Base-by-base conservation (phyloP, 805 yeast genomes). In the Ogataea minuta region DNA sequence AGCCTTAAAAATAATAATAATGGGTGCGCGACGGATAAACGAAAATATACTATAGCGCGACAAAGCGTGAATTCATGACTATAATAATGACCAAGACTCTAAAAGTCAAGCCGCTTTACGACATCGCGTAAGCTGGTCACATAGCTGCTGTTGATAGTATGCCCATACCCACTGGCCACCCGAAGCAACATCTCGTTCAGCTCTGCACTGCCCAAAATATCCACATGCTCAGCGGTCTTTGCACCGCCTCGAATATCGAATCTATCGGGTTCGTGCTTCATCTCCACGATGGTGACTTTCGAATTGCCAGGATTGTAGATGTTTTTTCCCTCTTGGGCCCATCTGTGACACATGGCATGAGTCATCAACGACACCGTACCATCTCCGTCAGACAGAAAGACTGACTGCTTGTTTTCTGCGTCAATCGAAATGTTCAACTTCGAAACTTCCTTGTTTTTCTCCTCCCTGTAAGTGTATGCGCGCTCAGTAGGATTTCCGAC, bases 231-330 rank as follows among this genome's bases (percentile, higher is more conserved):
- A 1, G 98, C 97, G 1, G 97, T 91, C 59, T 84, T 85, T 9
- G 96, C 95, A 10, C 99, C 99, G 17, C 99, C 99, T 49, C 99
- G 75, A 23, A 93, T 85, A 65, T 93, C 99, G 54, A 85, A 89
- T 49, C 86, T 68, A 56, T 87, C 95, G 0, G 99, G 99, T 57
- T 90, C 95, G 56, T 93, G 96, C 53, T 77, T 75, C 68, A 93
- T 83, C 64, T 93, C 99, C 10, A 91, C 96, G 34, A 89, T 72
- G 15, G 77, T 90, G 14, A 91, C 95, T 13, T 69, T 54, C 2
- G 77, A 63, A 7, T 74, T 71, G 1, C 85, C 95, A 2, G 99
- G 99, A 59, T 93, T 93, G 62, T 72, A 85, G 50, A 77, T 69
- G 41, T 81, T 76, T 21, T 76, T 70, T 15, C 67, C 54, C 23